A percentile compares a stretch with the other conserved stretches of the same genome.
Conservation (phyloP, 2,329 filamentous ascomycete species). For the Lachnellula arida region DNA sequence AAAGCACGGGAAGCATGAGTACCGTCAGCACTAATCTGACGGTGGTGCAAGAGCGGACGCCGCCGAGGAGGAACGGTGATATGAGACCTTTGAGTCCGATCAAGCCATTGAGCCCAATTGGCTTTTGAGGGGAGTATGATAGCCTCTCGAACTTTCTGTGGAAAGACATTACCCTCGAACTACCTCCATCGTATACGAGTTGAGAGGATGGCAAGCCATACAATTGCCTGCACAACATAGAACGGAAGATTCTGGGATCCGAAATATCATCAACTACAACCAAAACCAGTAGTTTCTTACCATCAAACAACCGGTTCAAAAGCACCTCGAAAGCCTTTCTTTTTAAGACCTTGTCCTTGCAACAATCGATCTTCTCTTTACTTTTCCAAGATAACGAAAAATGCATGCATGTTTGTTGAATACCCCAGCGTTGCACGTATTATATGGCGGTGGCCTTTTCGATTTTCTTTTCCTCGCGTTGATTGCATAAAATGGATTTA, state of each 20-base stretch:
- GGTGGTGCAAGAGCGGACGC: slow-evolving; percentile 19
- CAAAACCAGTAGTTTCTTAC: not conserved
- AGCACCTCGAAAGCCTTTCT: not conserved
- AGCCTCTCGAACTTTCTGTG: not conserved
- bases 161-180: no score
- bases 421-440: slow-evolving; percentile 16
- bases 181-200: no score
- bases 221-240: no score
- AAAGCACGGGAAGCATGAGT: slow-evolving; percentile 41
- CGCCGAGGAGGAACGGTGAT: slow-evolving; percentile 19
- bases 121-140: slow-evolving; percentile 36
- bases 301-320: not conserved
- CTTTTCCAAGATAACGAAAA: not conserved
- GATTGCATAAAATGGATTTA: no score
- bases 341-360: not conserved
- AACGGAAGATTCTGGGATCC: not conserved
- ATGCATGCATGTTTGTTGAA: slow-evolving; percentile 13
- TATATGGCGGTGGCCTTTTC: slow-evolving; percentile 8
- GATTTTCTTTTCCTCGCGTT: not conserved
- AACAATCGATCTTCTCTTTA: not conserved
- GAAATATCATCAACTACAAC: not conserved
- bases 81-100: slow-evolving; percentile 56
- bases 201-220: no score
- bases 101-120: slow-evolving; percentile 59
- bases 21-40: slow-evolving; percentile 27